phyloP scores from a whole-genome alignment of 148 eudicot species.

The Suaeda aralocaspica region DNA sequence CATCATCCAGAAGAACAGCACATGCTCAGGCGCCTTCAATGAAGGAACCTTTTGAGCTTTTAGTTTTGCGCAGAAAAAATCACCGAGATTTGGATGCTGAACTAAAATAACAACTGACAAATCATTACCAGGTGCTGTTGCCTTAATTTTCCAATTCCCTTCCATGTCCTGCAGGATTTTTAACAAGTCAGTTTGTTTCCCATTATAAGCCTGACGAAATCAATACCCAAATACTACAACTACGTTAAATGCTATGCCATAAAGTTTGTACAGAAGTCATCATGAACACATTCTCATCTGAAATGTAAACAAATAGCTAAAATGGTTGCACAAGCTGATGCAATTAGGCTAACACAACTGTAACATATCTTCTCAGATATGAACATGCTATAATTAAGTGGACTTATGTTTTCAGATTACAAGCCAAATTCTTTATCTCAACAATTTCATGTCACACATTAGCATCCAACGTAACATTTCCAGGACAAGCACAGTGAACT shows the following conservation, averaged over 20 bases:
- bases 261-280: not conserved
- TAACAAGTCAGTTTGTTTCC: not conserved
- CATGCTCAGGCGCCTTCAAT: slow-evolving; percentile 35
- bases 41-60: slow-evolving; percentile 58
- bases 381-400: not conserved
- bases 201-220: not conserved
- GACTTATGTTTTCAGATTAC: not conserved
- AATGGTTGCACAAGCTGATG: not conserved
- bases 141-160: slow-evolving; percentile 76
- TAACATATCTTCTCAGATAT: not conserved
- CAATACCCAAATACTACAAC: not conserved
- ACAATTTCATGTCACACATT: not conserved
- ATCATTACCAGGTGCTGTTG: slow-evolving; percentile 59
- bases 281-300: not conserved
- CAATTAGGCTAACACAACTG: not conserved
- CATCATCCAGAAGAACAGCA: slow-evolving; percentile 85
- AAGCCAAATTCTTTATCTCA: not conserved
- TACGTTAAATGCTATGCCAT: not conserved
- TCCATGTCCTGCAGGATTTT: slow-evolving; percentile 66
- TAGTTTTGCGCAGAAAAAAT: slow-evolving; percentile 67
- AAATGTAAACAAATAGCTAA: not conserved
- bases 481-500: too few relatives aligned
- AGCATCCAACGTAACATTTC: too few relatives aligned
- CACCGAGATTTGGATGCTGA: slow-evolving; percentile 68
- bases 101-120: slow-evolving; percentile 54